Evolutionary conservation across 225 moss, liverwort and hornwort genomes (phyloP), one percentile per base, ranked within the genome.

Genomic region (Straminergon stramineum): DNA sequence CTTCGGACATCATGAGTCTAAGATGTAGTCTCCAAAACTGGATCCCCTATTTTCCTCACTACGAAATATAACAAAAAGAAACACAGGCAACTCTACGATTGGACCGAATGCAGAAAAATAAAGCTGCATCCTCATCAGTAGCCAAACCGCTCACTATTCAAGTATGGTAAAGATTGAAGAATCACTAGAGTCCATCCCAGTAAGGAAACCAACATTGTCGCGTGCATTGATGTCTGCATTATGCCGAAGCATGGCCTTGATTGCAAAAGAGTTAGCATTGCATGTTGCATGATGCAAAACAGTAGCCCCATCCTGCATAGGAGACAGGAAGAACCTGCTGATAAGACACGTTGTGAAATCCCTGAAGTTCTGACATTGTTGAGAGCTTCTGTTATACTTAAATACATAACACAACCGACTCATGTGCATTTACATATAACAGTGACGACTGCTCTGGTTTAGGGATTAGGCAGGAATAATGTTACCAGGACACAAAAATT

Each of bases 251-350:
- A 96, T 71, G 86, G 95, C 89, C 91, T 94, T 99, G 61, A 94
- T 92, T 83, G 96, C 91, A 74, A 83, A 94, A n/a, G 91, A 88
- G 84, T 92, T 95, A 23, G 95, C 97, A 70, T 81, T 88, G 87
- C 93, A 96, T 61, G 94, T 94, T 81, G 97, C 94, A 91, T 96
- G 96, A 91, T 99, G 99, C 94, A 96, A 83, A 64, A 93, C 90
- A 56, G 95, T 96, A 75, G 97, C 96, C 84, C 96, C 97, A 71
- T 86, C 91, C 91, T 90, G 90, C 93, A 93, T 61, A 87, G 48
- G 69, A 90, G 88, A 84, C 60, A 79, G 82, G 37, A 90, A 88
- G 79, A 75, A 75, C 80, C 61, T 79, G 60, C 63, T 86, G 70
- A 87, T 90, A 84, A 90, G 85, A 86, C 62, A 81, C 45, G 69